Evolutionary conservation across 441 rosid genomes (phyloP).

Genomic region (Erodium moschatum): DNA sequence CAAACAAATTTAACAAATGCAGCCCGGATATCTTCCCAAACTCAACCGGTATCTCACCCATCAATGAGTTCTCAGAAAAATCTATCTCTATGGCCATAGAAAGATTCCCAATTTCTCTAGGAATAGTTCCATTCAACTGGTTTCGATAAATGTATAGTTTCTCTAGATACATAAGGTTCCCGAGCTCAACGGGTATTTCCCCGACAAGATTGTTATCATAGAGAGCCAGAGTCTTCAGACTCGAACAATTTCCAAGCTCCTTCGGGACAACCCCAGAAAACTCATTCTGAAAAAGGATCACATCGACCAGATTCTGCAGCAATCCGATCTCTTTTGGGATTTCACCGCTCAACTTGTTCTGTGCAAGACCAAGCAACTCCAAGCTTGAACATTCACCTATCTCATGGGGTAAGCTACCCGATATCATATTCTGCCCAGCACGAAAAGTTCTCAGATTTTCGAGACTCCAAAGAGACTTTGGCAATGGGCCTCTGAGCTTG

Average conservation of each 20-base stretch:
- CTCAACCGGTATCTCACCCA: constrained; percentile 68
- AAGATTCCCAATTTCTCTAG: constrained; percentile 69
- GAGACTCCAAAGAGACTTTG: constrained; percentile 66
- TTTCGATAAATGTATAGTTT: constrained; percentile 73
- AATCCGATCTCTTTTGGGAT: constrained; percentile 74
- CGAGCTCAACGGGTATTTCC: constrained; percentile 58
- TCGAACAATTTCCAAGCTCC: constrained; percentile 72
- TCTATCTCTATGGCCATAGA: constrained; percentile 61
- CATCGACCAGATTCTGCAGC: constrained; percentile 52
- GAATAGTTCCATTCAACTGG: constrained; percentile 74
- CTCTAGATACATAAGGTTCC: constrained; percentile 61
- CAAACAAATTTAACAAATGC: constrained; percentile 55
- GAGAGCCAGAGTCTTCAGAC: constrained; percentile 60
- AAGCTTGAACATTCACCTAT: constrained; percentile 64
- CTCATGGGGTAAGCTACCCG: constrained; percentile 71
- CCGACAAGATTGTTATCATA: constrained; percentile 62
- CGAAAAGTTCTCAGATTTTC: constrained; percentile 48
- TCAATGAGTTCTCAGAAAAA: constrained; percentile 73
- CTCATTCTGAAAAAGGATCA: constrained; percentile 74
- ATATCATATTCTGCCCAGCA: constrained; percentile 71
- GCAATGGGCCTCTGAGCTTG: constrained; percentile 73
- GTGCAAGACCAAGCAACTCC: constrained; percentile 79
- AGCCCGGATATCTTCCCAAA: constrained; percentile 56
- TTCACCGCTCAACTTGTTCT: constrained; percentile 62
- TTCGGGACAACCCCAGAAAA: constrained; percentile 57